Evolutionary conservation across 1,284 basidiomycete species (phyloP), one percentile per base, ranked within the genome.

Genomic region (Tremellales sp.): DNA sequence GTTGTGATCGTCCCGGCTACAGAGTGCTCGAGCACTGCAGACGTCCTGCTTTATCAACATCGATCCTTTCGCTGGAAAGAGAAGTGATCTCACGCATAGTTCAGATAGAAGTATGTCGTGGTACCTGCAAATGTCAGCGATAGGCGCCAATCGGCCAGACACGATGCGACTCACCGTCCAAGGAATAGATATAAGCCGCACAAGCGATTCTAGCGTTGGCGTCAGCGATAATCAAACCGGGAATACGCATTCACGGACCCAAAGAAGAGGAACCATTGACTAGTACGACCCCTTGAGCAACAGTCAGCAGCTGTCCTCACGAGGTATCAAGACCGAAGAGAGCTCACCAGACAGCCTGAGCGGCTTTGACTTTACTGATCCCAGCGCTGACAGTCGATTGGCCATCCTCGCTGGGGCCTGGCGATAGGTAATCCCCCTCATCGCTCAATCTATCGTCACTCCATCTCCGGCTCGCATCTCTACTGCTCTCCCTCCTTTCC

Each of bases 131-230:
- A 25, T 36, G 45, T 51, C 23, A 46, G 43, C 25, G n/a, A n/a
- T n/a, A n/a, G n/a, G n/a, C n/a, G n/a, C n/a, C n/a, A n/a, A n/a
- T n/a, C n/a, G n/a, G n/a, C n/a, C n/a, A n/a, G n/a, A n/a, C n/a
- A n/a, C n/a, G n/a, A 33, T 19, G 29, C 8, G 25, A 50, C 42
- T 78, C 76, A 40, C 80, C 78, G 57, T 87, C 86, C 13, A 88
- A 76, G 0, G 84, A 85, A 68, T 87, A 88, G 56, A 86, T 83
- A 69, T 87, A 88, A 2, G 84, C 80, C 0, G 84, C 82, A 3
- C 87, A 77, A 24, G 77, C 84, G 50, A 87, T 74, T 43, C 84
- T 85, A 41, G 2, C 7, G n/a, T n/a, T n/a, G n/a, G 1, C 15
- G 17, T 53, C n/a, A 51, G 41, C 41, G 3, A 36, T 24, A 15